Conservation (phyloP, 2,329 filamentous ascomycete genomes). For the Arthroderma sp. region DNA sequence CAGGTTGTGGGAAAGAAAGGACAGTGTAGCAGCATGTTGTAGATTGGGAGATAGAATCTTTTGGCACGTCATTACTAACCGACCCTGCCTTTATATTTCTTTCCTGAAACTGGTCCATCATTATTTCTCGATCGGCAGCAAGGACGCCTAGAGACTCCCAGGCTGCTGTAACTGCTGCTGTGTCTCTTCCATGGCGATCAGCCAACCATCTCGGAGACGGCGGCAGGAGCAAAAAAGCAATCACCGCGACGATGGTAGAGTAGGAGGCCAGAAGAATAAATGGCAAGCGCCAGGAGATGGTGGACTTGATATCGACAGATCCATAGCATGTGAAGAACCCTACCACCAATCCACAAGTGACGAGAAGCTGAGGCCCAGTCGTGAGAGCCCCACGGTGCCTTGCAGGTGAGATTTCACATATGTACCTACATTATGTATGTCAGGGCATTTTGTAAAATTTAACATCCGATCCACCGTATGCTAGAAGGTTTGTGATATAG, state of each 20-base stretch:
- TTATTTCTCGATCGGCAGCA: constrained; percentile 38
- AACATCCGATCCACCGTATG: too few relatives aligned
- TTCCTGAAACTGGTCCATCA: constrained; percentile 13
- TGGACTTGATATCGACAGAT: constrained; percentile 36
- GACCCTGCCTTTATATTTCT: not conserved
- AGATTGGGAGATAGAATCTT: too few relatives aligned
- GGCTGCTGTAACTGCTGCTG: constrained; percentile 34
- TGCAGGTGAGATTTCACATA: constrained; percentile 49
- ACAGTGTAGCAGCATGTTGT: too few relatives aligned
- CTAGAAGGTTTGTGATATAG: not conserved
- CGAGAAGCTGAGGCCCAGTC: constrained; percentile 43
- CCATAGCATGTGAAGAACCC: constrained; percentile 53
- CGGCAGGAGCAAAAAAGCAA: constrained; percentile 36
- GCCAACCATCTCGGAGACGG: constrained; percentile 48
- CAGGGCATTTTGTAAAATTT: too few relatives aligned
- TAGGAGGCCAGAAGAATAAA: constrained; percentile 40
- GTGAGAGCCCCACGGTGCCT: constrained; percentile 40
- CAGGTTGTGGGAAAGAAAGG: too few relatives aligned
- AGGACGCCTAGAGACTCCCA: constrained; percentile 36
- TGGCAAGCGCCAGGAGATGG: constrained; percentile 46
- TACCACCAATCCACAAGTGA: constrained; percentile 39
- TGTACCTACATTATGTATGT: constrained; percentile 32
- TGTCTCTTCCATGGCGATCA: constrained; percentile 34
- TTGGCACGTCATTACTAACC: not conserved
- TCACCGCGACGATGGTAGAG: constrained; percentile 29